These are phyloP conservation scores for Fusarium mangiferae DNA, from an alignment of 2,329 filamentous ascomycete genomes.

Conservation along the genomic window DNA sequence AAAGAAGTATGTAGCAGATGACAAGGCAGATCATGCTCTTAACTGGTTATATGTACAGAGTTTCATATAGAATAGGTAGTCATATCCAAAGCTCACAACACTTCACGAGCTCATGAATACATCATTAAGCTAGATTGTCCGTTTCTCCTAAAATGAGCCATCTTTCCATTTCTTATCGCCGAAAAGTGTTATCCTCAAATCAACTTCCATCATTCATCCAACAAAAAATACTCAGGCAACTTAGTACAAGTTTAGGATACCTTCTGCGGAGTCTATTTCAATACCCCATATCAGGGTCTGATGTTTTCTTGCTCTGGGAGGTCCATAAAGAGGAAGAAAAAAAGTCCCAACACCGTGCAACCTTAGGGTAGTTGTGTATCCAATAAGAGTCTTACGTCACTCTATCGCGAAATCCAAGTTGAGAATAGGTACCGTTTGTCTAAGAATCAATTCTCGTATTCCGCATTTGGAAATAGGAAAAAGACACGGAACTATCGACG, in stretches of 20 bases:
- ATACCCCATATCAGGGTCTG: too few species aligned
- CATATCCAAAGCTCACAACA: not conserved
- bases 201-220: not conserved
- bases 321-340: not conserved
- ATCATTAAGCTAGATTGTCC: not conserved
- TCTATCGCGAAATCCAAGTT: not conserved
- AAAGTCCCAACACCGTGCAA: not conserved
- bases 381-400: conserved; percentile 8
- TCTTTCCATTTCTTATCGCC: not conserved
- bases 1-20: not conserved
- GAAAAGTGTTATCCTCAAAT: not conserved
- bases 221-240: too few species aligned
- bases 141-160: not conserved
- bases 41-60: not conserved
- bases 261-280: too few species aligned
- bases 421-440: not conserved
- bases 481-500: conserved; percentile 13
- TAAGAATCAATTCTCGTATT: conserved; percentile 20
- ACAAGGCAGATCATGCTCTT: not conserved
- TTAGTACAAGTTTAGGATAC: too few species aligned
- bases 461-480: conserved; percentile 31
- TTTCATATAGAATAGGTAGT: not conserved
- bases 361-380: conserved; percentile 6
- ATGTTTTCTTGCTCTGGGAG: too few species aligned
- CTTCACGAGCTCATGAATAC: not conserved